Evolutionary conservation across 2,329 filamentous ascomycete genomes (phyloP), one percentile per base, ranked within the genome.

Genomic region (Colletotrichum sansevieriae): DNA sequence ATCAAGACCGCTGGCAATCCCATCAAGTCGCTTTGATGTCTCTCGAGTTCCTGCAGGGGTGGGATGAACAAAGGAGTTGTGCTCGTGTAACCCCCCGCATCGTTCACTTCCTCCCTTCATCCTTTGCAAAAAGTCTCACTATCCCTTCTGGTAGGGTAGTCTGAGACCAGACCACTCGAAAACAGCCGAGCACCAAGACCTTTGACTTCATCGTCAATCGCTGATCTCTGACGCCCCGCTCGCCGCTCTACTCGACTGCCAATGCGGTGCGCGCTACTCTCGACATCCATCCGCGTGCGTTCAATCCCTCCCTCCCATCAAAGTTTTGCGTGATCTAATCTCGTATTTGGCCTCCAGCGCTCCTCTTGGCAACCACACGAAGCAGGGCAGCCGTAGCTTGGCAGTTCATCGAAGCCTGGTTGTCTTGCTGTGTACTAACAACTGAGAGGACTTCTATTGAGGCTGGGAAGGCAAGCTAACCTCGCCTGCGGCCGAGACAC

Each of bases 101-200:
- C 41, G 29, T 22, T 20, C 43, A 18, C 7, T 56, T 18, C 29
- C 18, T 18, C 41, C 55, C 55, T 44, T 68, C 49, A 47, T 41
- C 18, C 15, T 44, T 37, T 33, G n/a, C 43, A 39, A 39, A 18
- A 54, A 33, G 9, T 39, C 29, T 54, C 43, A 51, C 46, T 51
- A 18, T 55, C 52, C 20, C 9, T 61, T 46, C 35, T 37, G 63
- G 63, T 49, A 51, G 49, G 15, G 43, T 25, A 49, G 22, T 35
- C 22, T 20, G 12, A 46, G 56, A 49, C 63, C 12, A 55, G 43
- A 43, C 35, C 33, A 33, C 29, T 66, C 63, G 63, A 56, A 69
- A 66, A 51, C 66, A 65, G 62, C 66, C 49, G n/a, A 49, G 18
- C 37, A n/a, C n/a, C 20, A 35, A 69, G 55, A 66, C 49, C 29